These are phyloP conservation scores for Globisporangium parvum DNA, from an alignment of 352 stramenopile genomes.

Conservation along the genomic window DNA sequence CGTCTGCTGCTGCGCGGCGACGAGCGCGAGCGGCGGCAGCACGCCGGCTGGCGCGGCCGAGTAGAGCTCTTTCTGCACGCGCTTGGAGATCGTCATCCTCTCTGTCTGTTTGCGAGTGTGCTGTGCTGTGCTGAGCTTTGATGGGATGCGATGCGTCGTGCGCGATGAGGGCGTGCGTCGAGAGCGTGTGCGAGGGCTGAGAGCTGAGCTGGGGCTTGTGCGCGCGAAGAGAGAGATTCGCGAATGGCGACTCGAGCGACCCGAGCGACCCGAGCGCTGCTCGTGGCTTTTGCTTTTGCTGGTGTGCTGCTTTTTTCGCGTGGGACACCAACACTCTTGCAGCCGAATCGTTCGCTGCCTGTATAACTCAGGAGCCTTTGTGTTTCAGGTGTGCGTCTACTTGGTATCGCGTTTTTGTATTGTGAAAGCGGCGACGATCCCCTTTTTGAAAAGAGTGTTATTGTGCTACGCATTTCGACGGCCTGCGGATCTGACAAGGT, in stretches of 20 bases:
- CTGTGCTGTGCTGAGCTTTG: neutral
- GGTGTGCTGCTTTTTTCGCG: neutral
- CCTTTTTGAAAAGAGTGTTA: neutral
- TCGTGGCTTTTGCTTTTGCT: neutral
- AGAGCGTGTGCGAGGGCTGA: too few species aligned
- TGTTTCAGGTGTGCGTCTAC: too few species aligned
- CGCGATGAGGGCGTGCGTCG: too few species aligned
- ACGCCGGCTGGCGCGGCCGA: conserved; percentile 29
- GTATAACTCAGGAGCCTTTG: too few species aligned
- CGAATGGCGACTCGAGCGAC: too few species aligned
- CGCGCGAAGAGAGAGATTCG: conserved; percentile 6
- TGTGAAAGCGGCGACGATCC: too few species aligned
- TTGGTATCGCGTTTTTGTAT: too few species aligned
- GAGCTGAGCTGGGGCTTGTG: neutral
- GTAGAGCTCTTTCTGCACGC: conserved; percentile 47
- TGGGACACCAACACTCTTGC: too few species aligned
- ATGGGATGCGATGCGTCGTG: neutral
- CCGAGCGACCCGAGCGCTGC: neutral
- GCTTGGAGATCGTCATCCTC: conserved; percentile 49
- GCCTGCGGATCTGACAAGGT: neutral
- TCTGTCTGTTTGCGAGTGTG: neutral
- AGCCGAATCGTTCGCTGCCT: too few species aligned
- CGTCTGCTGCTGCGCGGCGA: conserved; percentile 6
- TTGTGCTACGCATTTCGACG: neutral
- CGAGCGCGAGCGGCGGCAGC: conserved; percentile 16